Conservation (phyloP, 2,329 filamentous ascomycete genomes). For the Xylogone sp. region DNA sequence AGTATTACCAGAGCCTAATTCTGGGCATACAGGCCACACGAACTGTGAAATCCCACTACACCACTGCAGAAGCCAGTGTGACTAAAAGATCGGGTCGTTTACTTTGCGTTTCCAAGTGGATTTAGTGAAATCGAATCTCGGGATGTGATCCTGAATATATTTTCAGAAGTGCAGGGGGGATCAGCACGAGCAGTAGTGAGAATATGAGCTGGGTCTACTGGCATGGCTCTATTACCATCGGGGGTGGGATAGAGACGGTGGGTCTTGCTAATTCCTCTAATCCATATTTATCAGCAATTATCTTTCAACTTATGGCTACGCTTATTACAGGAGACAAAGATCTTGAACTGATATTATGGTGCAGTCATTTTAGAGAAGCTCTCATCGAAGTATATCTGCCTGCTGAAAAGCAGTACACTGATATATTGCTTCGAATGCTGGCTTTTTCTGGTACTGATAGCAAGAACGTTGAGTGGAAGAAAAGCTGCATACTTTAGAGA, state of each 20-base stretch:
- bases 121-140: conserved; percentile 1
- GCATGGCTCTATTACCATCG: conserved; percentile 3
- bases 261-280: conserved; percentile 3
- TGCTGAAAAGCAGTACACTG: no score
- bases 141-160: conserved; percentile 9
- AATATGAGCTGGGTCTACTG: not conserved
- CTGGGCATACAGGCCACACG: conserved; percentile 17
- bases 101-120: no score
- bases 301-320: not conserved
- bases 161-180: conserved; percentile 5
- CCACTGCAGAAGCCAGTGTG: conserved; percentile 4
- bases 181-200: conserved; percentile 9
- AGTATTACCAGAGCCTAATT: conserved; percentile 18
- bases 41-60: conserved; percentile 18
- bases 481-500: no score
- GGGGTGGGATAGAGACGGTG: conserved; percentile 8
- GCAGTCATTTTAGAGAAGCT: no score
- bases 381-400: no score
- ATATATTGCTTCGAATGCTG: no score
- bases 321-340: not conserved
- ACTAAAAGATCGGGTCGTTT: no score
- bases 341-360: conserved; percentile 1
- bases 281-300: not conserved
- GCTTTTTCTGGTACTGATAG: no score
- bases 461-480: no score